Conservation (phyloP, 179 eudicot species). For the Nepenthes alata region DNA sequence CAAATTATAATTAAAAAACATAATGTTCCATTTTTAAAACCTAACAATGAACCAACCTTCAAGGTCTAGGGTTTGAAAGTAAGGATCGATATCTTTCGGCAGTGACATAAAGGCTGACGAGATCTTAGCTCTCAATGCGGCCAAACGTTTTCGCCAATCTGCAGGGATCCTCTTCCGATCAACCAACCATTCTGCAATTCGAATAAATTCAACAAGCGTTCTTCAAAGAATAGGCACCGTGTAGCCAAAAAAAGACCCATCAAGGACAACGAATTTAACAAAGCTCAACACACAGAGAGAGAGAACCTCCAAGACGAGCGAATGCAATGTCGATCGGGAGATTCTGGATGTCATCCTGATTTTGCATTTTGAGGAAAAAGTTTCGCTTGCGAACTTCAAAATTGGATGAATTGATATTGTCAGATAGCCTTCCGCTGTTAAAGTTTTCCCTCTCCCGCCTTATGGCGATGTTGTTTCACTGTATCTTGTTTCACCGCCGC, state of each 20-base stretch:
- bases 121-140: conserved; percentile 52
- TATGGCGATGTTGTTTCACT: too few species aligned
- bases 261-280: not conserved
- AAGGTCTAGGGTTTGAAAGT: conserved; percentile 61
- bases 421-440: too few species aligned
- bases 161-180: conserved; percentile 89
- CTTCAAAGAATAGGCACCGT: too few species aligned
- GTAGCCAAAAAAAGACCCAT: conserved; percentile 5
- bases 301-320: conserved; percentile 67
- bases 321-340: conserved; percentile 91
- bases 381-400: too few species aligned
- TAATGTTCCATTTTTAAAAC: not conserved
- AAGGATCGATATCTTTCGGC: conserved; percentile 74
- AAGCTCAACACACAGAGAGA: not conserved
- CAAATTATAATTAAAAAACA: too few species aligned
- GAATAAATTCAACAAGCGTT: not conserved
- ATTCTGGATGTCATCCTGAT: conserved; percentile 49
- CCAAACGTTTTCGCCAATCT: conserved; percentile 73
- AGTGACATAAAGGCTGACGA: conserved; percentile 57
- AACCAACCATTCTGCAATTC: conserved; percentile 77
- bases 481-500: too few species aligned
- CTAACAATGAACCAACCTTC: conserved; percentile 34
- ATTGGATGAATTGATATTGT: too few species aligned
- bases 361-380: conserved; percentile 13
- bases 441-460: too few species aligned